Percentiles rank a stretch among this genome's conserved stretches.
phyloP scores from a whole-genome alignment of 2,329 filamentous ascomycete species.

The Diaporthe caulivora region DNA sequence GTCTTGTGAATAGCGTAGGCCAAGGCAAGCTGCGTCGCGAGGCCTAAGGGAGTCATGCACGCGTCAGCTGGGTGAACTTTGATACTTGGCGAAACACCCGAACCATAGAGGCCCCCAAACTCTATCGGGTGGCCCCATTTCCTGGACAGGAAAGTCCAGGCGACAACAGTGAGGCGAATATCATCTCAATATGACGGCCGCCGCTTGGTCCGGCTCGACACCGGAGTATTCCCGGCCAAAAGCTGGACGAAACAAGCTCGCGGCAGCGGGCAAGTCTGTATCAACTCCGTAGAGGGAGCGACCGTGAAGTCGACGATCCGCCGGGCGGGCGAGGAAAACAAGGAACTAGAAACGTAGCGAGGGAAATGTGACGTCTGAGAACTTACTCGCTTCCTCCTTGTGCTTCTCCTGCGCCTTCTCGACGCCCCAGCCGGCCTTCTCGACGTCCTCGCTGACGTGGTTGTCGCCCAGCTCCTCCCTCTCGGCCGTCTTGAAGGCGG shows the following conservation, averaged over 20 bases:
- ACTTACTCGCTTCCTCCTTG: constrained; percentile 81
- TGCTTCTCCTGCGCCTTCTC: constrained; percentile 72
- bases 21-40: constrained; percentile 86
- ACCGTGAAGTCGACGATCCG: not conserved
- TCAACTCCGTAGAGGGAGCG: not conserved
- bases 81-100: not conserved
- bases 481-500: constrained; percentile 60
- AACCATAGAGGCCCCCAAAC: not conserved
- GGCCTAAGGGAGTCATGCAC: constrained; percentile 54
- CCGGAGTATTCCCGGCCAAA: not conserved
- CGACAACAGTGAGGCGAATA: not conserved
- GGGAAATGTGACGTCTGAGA: not conserved
- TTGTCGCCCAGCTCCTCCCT: constrained; percentile 57
- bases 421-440: constrained; percentile 71
- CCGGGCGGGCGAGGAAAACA: no score
- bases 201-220: not conserved
- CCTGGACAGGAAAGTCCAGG: constrained; percentile 7
- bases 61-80: constrained; percentile 11
- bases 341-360: not conserved
- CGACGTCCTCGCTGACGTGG: constrained; percentile 59
- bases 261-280: not conserved
- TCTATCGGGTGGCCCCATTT: constrained; percentile 7
- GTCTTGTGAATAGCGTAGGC: constrained; percentile 99
- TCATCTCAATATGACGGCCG: not conserved
- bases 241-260: not conserved